phyloP scores from a whole-genome alignment of 139 green algal species.

The Chlamydomonas incerta region DNA sequence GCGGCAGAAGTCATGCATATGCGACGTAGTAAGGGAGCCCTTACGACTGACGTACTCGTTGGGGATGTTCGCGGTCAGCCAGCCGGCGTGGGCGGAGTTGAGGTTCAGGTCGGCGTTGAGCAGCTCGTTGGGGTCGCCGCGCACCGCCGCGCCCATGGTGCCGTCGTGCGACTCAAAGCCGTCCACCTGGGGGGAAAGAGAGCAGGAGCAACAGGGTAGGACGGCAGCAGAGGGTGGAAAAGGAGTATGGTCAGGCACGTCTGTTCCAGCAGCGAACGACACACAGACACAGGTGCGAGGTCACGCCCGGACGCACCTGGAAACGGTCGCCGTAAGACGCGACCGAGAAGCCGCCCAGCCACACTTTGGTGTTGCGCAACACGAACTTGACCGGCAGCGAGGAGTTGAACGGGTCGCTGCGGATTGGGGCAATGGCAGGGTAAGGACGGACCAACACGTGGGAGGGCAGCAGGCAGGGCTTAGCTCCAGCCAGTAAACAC shows the following conservation, averaged over 20 bases:
- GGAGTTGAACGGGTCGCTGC: neutral
- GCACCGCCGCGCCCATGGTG: neutral
- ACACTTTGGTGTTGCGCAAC: neutral
- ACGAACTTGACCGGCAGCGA: neutral
- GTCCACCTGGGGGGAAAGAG: neutral
- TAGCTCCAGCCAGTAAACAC: too few species aligned
- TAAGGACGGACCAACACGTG: too few species aligned
- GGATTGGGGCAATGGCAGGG: too few species aligned
- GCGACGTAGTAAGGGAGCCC: too few species aligned
- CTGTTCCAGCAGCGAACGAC: neutral
- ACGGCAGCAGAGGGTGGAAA: neutral
- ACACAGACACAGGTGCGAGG: neutral
- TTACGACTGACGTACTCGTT: neutral
- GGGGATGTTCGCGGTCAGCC: neutral
- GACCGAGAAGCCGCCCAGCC: neutral
- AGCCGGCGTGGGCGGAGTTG: neutral
- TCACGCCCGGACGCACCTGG: neutral
- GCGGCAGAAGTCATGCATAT: too few species aligned
- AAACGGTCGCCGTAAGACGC: neutral
- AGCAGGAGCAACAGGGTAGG: neutral
- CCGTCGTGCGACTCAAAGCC: neutral
- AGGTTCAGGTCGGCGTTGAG: neutral
- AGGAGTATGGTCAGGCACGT: too few species aligned
- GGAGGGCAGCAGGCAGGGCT: too few species aligned
- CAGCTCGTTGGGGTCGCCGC: neutral